Evolutionary conservation across 2,329 filamentous ascomycete genomes (phyloP), one percentile per base, ranked within the genome.

Genomic region (Botrytis medusae): DNA sequence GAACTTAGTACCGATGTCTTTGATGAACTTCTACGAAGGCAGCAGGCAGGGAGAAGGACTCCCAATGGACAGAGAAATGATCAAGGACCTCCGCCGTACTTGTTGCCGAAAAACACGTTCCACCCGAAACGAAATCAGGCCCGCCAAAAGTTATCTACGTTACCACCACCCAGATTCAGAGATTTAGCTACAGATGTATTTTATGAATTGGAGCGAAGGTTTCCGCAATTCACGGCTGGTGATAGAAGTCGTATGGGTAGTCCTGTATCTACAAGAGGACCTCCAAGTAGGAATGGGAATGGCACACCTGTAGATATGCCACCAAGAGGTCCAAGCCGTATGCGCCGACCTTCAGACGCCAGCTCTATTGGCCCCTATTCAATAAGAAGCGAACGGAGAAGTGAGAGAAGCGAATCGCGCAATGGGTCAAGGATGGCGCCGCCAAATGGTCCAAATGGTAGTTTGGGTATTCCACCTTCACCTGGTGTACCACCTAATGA

Each of bases 71-170:
- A 84, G 32, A 85, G 86, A 51, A 76, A 78, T 65, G 86, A 84
- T 75, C 82, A 81, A 64, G 84, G 83, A 5, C 87, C 88, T n/a
- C 93, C 94, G 2, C 84, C 89, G 20, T 97, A 90, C 80, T 88
- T 99, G 9, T 85, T 93, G 37, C 93, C 96, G n/a, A 94, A 95
- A 81, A 88, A 91, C 76, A 92, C 90, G 76, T 98, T 98, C 83
- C 96, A 99, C 82, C 94, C 95, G 3, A 99, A 98, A 84, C 92
- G 96, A 76, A 99, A 99, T 81, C 95, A 98, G 82, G 96, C 96
- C n/a, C 90, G 96, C 59, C 94, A 98, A 83, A 97, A 97, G 82
- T 88, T 99, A 32, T 95, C 94, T 0, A 97, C 95, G 0, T 88
- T 99, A 22, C 94, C 94, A 4, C 90, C 92, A 34, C 91, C 93